Base-by-base conservation (phyloP, 805 yeast genomes). In the Nakazawaea holstii region DNA sequence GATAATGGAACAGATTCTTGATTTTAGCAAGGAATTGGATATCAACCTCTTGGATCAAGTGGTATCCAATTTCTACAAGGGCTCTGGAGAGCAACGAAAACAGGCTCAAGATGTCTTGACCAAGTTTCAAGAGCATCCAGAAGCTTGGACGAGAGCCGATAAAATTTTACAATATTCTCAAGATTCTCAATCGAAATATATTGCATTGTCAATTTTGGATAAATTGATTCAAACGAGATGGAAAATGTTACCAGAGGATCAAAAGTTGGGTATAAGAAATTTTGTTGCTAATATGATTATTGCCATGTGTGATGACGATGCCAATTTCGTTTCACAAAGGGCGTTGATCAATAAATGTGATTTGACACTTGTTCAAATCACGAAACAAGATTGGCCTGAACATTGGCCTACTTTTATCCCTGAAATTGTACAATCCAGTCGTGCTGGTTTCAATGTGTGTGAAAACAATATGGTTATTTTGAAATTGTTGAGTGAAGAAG, bases 311-410 rank as follows among this genome's bases (percentile, higher is more conserved):
- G 92, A 88, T 51, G 87, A 87, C 61, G 95, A 88, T 51, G 69
- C 73, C 8, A 73, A 79, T 30, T 89, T 91, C 60, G 76, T 74
- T 43, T 67, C 76, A 37, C 89, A 89, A 61, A 84, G 83, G 59
- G 82, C 97, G 17, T 74, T 94, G 60, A 88, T 94, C 61, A 88
- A 86, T 70, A 94, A 94, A 66, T 90, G 91, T 58, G 96, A 94
- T 68, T 75, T 94, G 60, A 92, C 98, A 13, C 73, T 94, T 59
- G 99, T 94, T 33, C 95, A 91, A 60, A 84, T 94, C 45, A 79
- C 94, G 60, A 94, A 94, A 61, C 98, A 94, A 68, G 99, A 94
- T 64, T 94, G 99, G 99, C 99, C 99, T 31, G 88, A 84, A 57
- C 87, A 91, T 64, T 94, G 99, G 99, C 98, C 98, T 15, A 87